A percentile compares a stretch with the other conserved stretches of the same genome.
Conservation (phyloP, 257 asterid species). For the Rubia yunnanensis region DNA sequence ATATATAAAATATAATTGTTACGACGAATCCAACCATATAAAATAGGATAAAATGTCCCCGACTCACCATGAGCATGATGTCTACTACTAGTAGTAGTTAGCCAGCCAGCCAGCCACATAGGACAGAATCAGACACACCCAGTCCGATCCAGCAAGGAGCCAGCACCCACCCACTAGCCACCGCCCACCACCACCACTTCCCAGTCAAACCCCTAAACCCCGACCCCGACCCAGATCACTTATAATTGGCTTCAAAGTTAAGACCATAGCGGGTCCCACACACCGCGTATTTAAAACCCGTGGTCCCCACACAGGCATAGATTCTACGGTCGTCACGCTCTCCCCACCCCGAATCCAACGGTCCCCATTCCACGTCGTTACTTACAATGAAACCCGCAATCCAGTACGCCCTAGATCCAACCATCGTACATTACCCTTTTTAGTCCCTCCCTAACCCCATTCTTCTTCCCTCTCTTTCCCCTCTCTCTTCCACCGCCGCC, state of each 20-base stretch:
- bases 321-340: constrained; percentile 9
- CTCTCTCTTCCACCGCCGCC: not conserved
- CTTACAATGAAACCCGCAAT: constrained; percentile 25
- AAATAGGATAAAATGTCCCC: too few species aligned
- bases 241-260: constrained; percentile 30
- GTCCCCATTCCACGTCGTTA: constrained; percentile 21
- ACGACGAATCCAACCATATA: too few species aligned
- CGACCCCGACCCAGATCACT: constrained; percentile 1
- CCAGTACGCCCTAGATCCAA: constrained; percentile 65
- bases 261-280: constrained; percentile 33
- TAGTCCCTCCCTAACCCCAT: constrained; percentile 17
- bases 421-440: constrained; percentile 22
- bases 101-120: not conserved
- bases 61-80: too few species aligned
- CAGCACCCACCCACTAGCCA: not conserved
- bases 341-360: constrained; percentile 29
- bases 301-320: not conserved
- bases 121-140: constrained; percentile 2
- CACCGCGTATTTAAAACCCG: constrained; percentile 32
- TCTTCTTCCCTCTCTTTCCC: constrained; percentile 1
- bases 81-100: too few species aligned
- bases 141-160: constrained; percentile 4
- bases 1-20: too few species aligned
- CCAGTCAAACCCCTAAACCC: not conserved
- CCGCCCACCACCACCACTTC: not conserved